These are phyloP conservation scores for Yarrowia deformans DNA, from an alignment of 805 yeast genomes.

Conservation along the genomic window DNA sequence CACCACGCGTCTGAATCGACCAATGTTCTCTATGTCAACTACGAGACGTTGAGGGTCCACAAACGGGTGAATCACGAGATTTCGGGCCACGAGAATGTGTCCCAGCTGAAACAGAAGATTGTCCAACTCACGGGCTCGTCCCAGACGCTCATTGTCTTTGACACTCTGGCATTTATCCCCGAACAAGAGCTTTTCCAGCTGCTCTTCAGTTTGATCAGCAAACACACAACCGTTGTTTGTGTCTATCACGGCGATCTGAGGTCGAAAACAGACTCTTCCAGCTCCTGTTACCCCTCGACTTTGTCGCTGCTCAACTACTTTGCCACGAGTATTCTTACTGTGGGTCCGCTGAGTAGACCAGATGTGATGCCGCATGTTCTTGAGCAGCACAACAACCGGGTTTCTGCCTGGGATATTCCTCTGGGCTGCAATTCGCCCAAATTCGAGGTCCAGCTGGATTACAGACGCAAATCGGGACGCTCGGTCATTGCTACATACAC, in stretches of 20 bases:
- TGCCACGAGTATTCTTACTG: constrained; percentile 75
- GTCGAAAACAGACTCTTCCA: not conserved
- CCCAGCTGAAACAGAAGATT: constrained; percentile 45
- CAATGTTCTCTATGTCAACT: constrained; percentile 65
- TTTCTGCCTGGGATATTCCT: constrained; percentile 58
- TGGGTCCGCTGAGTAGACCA: constrained; percentile 55
- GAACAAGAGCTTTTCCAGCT: constrained; percentile 57
- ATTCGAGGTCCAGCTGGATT: constrained; percentile 63
- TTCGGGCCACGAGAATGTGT: constrained; percentile 32
- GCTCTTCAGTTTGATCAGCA: constrained; percentile 59
- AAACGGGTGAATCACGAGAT: constrained; percentile 47
- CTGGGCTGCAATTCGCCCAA: constrained; percentile 57
- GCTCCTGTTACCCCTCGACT: constrained; percentile 61
- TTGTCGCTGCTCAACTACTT: constrained; percentile 66
- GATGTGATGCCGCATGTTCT: constrained; percentile 45
- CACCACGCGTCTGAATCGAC: constrained; percentile 51
- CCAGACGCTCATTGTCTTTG: constrained; percentile 61
- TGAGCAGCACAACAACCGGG: constrained; percentile 56
- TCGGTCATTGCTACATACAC: constrained; percentile 63
- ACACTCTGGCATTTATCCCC: constrained; percentile 69
- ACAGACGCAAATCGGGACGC: constrained; percentile 86
- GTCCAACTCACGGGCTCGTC: constrained; percentile 42
- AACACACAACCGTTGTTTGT: constrained; percentile 57
- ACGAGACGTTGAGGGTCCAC: constrained; percentile 61
- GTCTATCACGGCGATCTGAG: constrained; percentile 53